A percentile compares a stretch with the other conserved stretches of the same genome.
These are phyloP conservation scores for Dioscorea cayenensis DNA, from an alignment of 116 monocot species.

Conservation along the genomic window DNA sequence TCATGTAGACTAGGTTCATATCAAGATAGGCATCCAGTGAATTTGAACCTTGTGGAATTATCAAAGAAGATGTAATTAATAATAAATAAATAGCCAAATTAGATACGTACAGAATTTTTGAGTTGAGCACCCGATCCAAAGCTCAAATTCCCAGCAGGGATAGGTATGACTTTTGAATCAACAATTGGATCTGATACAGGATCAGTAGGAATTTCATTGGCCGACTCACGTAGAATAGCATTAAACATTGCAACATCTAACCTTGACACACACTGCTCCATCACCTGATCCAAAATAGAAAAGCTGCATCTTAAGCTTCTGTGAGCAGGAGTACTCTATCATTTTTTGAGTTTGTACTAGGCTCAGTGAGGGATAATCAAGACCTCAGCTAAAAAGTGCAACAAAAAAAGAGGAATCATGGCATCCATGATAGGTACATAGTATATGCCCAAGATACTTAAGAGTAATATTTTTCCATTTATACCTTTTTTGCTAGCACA, in stretches of 20 bases:
- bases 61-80: not conserved
- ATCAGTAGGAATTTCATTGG: slow-evolving; percentile 84
- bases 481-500: slow-evolving; percentile 75
- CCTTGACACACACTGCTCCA: slow-evolving; percentile 85
- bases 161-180: slow-evolving; percentile 84
- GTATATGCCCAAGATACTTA: not conserved
- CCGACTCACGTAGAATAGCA: slow-evolving; percentile 96
- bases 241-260: slow-evolving; percentile 99
- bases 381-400: too few species aligned
- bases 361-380: too few species aligned
- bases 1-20: too few species aligned
- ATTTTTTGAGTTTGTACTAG: too few species aligned
- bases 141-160: slow-evolving; percentile 88
- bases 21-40: too few species aligned
- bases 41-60: too few species aligned
- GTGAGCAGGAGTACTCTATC: too few species aligned
- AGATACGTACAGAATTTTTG: slow-evolving; percentile 69
- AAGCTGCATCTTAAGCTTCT: not conserved
- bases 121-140: slow-evolving; percentile 95
- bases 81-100: not conserved
- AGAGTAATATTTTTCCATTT: not conserved
- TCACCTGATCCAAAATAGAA: slow-evolving; percentile 41
- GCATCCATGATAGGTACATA: too few species aligned
- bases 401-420: too few species aligned
- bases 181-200: slow-evolving; percentile 96